These are phyloP conservation scores for Brassica cretica DNA, from an alignment of 345 rosid genomes.

Conservation along the genomic window DNA sequence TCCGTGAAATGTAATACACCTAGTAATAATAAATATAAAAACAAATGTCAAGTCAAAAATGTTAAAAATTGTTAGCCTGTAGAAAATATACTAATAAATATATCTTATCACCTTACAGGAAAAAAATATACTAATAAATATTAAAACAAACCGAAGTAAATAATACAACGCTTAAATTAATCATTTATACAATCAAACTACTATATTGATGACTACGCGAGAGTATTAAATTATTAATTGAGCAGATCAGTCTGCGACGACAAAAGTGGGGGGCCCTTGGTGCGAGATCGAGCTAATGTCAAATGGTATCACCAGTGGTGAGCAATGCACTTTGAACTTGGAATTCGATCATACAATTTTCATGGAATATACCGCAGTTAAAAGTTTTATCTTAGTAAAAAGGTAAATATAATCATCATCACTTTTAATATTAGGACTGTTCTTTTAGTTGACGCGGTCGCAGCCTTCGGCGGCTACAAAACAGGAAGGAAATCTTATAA, in stretches of 20 bases:
- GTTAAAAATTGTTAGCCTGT: no score
- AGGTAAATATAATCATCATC: neutral
- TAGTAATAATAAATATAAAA: neutral
- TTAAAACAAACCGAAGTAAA: neutral
- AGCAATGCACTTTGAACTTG: conserved; percentile 20
- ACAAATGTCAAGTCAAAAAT: no score
- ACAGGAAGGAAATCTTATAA: no score
- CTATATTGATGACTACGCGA: conserved; percentile 2
- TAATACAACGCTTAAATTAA: neutral
- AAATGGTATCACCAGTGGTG: conserved; percentile 12
- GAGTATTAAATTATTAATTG: neutral
- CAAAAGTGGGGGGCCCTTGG: conserved; percentile 22
- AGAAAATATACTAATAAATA: neutral
- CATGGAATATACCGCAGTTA: conserved; percentile 12
- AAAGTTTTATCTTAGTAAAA: neutral
- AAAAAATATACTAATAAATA: neutral
- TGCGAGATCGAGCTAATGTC: conserved; percentile 33
- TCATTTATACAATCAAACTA: neutral
- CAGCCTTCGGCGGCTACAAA: no score
- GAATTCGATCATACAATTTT: conserved; percentile 8
- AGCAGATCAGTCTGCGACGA: conserved; percentile 5
- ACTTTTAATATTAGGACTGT: neutral
- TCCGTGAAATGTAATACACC: neutral
- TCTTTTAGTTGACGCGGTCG: no score
- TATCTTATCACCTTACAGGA: no score